Evolutionary conservation across 495 filamentous ascomycete genomes (phyloP).

Genomic region (Podospora fimiseda): DNA sequence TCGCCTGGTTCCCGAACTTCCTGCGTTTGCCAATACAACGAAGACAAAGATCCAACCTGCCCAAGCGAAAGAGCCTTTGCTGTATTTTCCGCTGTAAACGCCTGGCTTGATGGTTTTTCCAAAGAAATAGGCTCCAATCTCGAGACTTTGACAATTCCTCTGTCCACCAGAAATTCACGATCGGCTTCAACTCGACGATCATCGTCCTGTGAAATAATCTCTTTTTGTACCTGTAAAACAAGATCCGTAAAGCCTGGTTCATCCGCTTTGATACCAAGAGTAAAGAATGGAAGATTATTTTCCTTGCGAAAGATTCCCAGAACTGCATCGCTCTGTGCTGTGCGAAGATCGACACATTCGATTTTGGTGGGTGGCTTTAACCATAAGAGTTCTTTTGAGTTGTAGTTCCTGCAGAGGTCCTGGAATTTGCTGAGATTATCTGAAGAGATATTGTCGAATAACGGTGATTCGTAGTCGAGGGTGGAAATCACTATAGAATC

Average conservation of each 20-base stretch:
- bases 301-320: conserved; percentile 21
- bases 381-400: conserved; percentile 26
- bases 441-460: conserved; percentile 26
- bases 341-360: conserved; percentile 22
- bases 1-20: background rate
- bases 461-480: conserved; percentile 29
- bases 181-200: background rate
- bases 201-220: background rate
- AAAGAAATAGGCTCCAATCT: background rate
- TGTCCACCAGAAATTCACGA: background rate
- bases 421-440: conserved; percentile 21
- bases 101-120: background rate
- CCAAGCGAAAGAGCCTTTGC: background rate
- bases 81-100: background rate
- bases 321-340: conserved; percentile 19
- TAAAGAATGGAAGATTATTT: conserved; percentile 18
- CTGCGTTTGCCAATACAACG: background rate
- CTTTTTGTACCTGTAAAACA: background rate
- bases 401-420: conserved; percentile 5
- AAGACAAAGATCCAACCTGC: background rate
- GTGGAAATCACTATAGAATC: conserved; percentile 21
- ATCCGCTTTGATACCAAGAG: conserved; percentile 6
- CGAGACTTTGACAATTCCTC: background rate
- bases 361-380: conserved; percentile 24
- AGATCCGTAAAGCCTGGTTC: background rate